Evolutionary conservation across 805 yeast genomes (phyloP).

Genomic region (Wickerhamiella kurtzmanii): DNA sequence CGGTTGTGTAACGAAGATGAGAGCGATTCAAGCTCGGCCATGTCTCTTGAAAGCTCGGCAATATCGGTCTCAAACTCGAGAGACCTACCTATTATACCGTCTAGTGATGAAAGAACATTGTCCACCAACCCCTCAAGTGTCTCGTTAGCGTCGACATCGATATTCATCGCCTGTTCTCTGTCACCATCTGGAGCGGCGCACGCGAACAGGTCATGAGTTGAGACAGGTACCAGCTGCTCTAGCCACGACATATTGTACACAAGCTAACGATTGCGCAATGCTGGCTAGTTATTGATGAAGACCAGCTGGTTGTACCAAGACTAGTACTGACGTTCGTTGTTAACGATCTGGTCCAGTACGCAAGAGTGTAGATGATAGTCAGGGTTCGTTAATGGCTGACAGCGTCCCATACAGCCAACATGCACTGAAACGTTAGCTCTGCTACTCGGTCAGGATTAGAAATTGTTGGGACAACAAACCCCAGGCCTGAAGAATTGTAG

Average conservation of each 20-base stretch:
- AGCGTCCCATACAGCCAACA: too few relatives aligned
- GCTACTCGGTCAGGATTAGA: too few relatives aligned
- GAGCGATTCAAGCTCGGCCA: constrained; percentile 45
- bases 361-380: too few relatives aligned
- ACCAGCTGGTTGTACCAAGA: too few relatives aligned
- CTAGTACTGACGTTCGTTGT: too few relatives aligned
- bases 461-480: neutral
- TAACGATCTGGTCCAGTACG: neutral
- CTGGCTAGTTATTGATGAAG: too few relatives aligned
- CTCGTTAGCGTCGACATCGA: constrained; percentile 2
- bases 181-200: constrained; percentile 1
- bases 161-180: constrained; percentile 6
- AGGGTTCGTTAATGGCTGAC: too few relatives aligned
- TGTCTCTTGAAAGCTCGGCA: constrained; percentile 41
- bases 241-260: constrained; percentile 9
- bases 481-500: too few relatives aligned
- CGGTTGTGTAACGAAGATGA: constrained; percentile 37
- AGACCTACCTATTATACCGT: neutral
- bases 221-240: constrained; percentile 4
- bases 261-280: too few relatives aligned
- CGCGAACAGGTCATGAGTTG: neutral
- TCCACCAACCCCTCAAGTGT: constrained; percentile 3
- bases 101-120: neutral
- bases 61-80: constrained; percentile 44
- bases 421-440: too few relatives aligned